A percentile compares a stretch with the other conserved stretches of the same genome.
Conservation (phyloP, 139 green algal species). For the Chloropicon primus region DNA sequence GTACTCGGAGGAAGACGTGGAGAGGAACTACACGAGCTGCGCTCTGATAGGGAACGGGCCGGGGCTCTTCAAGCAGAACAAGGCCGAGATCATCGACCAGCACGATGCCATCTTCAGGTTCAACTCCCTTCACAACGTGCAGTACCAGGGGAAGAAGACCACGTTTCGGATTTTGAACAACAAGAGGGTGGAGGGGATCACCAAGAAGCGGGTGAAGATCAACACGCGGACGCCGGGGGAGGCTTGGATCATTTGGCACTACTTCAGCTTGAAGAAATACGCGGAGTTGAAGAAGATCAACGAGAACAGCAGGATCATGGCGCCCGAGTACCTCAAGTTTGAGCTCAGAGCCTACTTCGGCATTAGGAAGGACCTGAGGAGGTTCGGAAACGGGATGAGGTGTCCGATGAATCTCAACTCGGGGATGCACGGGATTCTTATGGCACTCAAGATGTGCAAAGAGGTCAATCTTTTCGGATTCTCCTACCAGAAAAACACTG, state of each 20-base stretch:
- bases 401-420: constrained; percentile 8
- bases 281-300: background rate
- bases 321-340: constrained; percentile 1
- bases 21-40: constrained; percentile 6
- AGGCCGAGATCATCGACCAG: constrained; percentile 14
- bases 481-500: constrained; percentile 16
- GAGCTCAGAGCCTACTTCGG: constrained; percentile 6
- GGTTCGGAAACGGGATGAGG: background rate
- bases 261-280: background rate
- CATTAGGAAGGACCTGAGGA: constrained; percentile 3
- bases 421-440: background rate
- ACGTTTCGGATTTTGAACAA: constrained; percentile 17
- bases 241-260: constrained; percentile 11
- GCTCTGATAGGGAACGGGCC: constrained; percentile 16
- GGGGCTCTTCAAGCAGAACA: constrained; percentile 3
- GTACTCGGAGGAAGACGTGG: background rate
- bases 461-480: constrained; percentile 20
- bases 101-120: constrained; percentile 21
- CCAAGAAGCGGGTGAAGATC: background rate
- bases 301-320: background rate
- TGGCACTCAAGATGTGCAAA: constrained; percentile 18
- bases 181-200: constrained; percentile 2
- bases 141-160: constrained; percentile 6
- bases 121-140: constrained; percentile 7
- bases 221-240: background rate